Conservation (phyloP, 2,329 filamentous ascomycete genomes). For the Aspergillus fumigatus region DNA sequence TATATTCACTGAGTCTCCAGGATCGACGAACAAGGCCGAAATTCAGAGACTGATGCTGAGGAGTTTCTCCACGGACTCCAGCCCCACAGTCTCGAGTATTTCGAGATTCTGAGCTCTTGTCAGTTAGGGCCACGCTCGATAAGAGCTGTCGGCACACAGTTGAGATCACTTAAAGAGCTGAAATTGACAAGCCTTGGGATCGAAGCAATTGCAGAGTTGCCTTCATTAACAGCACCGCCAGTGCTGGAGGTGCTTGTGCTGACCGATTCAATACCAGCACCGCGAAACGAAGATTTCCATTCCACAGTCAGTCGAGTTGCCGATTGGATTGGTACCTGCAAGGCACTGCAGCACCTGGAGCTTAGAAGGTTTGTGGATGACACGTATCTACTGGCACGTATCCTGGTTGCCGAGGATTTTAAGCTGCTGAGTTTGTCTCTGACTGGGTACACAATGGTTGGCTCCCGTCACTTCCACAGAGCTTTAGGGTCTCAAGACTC, state of each 20-base stretch:
- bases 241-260: slow-evolving; percentile 48
- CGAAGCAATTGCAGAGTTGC: slow-evolving; percentile 41
- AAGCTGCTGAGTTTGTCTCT: slow-evolving; percentile 28
- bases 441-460: slow-evolving; percentile 22
- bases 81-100: slow-evolving; percentile 54
- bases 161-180: slow-evolving; percentile 51
- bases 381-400: slow-evolving; percentile 32
- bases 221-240: slow-evolving; percentile 16
- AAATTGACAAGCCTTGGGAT: slow-evolving; percentile 47
- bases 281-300: slow-evolving; percentile 49
- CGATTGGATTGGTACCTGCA: slow-evolving; percentile 54
- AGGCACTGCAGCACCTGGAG: slow-evolving; percentile 46
- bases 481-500: slow-evolving; percentile 23
- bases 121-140: slow-evolving; percentile 53
- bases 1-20: slow-evolving; percentile 13
- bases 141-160: slow-evolving; percentile 49
- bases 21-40: slow-evolving; percentile 25
- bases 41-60: slow-evolving; percentile 56
- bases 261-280: slow-evolving; percentile 40
- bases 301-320: slow-evolving; percentile 49
- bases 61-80: slow-evolving; percentile 55
- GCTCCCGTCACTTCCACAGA: slow-evolving; percentile 23
- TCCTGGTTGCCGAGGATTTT: slow-evolving; percentile 21
- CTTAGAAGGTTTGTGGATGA: slow-evolving; percentile 51
- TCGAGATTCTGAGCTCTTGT: slow-evolving; percentile 56